phyloP scores from a whole-genome alignment of 148 eudicot genomes.

The Vaccinium vitisidaea region DNA sequence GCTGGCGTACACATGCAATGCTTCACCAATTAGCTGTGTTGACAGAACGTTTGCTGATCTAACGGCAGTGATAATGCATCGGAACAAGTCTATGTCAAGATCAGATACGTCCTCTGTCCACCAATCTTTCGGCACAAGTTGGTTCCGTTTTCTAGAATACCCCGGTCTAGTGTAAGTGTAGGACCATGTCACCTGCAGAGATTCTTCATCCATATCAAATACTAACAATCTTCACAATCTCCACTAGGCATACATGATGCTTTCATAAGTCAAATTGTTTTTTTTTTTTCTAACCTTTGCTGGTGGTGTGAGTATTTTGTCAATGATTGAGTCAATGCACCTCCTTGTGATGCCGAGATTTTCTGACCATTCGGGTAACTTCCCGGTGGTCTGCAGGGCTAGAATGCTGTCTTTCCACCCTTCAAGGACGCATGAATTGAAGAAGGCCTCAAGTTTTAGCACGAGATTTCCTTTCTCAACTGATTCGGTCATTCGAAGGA shows the following conservation, averaged over 20 bases:
- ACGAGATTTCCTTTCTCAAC: slow-evolving; percentile 50
- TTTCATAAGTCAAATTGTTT: neutral
- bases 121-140: slow-evolving; percentile 60
- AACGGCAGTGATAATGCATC: slow-evolving; percentile 39
- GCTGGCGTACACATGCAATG: slow-evolving; percentile 54
- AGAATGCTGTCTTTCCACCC: slow-evolving; percentile 62
- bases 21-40: slow-evolving; percentile 64
- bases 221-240: neutral
- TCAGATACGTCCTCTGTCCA: slow-evolving; percentile 67
- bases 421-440: slow-evolving; percentile 50
- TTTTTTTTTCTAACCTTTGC: slow-evolving; percentile 31
- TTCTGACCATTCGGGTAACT: slow-evolving; percentile 48
- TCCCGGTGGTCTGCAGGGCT: slow-evolving; percentile 34
- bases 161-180: slow-evolving; percentile 66
- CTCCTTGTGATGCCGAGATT: slow-evolving; percentile 55
- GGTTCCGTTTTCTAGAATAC: slow-evolving; percentile 32
- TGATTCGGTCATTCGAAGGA: slow-evolving; percentile 53
- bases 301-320: slow-evolving; percentile 47
- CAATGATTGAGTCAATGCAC: slow-evolving; percentile 56
- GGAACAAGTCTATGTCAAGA: slow-evolving; percentile 49
- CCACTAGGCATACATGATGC: neutral
- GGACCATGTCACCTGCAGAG: slow-evolving; percentile 58
- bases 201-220: neutral
- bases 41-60: slow-evolving; percentile 40
- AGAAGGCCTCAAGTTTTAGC: slow-evolving; percentile 46